Evolutionary conservation across 306 rosid species (phyloP), one percentile per base, ranked within the genome.

Genomic region (Dryas drummondii): DNA sequence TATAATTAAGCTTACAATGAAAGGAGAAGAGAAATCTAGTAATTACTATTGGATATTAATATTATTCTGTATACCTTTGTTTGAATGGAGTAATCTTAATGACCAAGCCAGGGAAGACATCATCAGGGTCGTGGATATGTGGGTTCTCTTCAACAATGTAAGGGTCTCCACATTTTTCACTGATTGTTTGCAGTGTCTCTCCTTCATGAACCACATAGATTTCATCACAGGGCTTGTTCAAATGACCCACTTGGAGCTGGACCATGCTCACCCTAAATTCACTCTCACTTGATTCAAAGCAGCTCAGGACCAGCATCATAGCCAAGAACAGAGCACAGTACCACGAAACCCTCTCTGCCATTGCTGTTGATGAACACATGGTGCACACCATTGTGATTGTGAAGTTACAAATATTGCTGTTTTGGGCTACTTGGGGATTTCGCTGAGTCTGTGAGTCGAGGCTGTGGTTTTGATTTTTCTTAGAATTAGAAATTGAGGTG

Each of bases 181-280:
- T 86, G 0, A 92, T 92, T 27, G 89, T 87, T 11, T 92, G 94
- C 66, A 92, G 83, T 0, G 97, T 90, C 71, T 92, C 93, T 72
- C 93, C 97, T 67, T 90, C 96, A 44, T 80, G 85, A 85, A 92
- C 97, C 69, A 87, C 91, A 12, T 92, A 92, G 60, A 91, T 91
- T 74, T 93, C 98, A 70, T 93, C 96, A 67, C 98, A 93, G 1
- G 72, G 75, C 84, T 53, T 86, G 57, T 78, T 66, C 15, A 32
- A 9, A 54, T 14, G 63, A 53, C 45, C 59, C 59, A 45, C 41
- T 6, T 70, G 50, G 63, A 53, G 48, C 1, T 54, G 74, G 7
- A 5, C 15, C 22, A 56, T 49, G 79, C 69, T 82, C 71, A 61
- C 42, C 17, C 37, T 75, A 74, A 60, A 48, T 11, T 78, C 85